These are phyloP conservation scores for Lasiosphaeria miniovina DNA, from an alignment of 495 filamentous ascomycete species.

Conservation along the genomic window DNA sequence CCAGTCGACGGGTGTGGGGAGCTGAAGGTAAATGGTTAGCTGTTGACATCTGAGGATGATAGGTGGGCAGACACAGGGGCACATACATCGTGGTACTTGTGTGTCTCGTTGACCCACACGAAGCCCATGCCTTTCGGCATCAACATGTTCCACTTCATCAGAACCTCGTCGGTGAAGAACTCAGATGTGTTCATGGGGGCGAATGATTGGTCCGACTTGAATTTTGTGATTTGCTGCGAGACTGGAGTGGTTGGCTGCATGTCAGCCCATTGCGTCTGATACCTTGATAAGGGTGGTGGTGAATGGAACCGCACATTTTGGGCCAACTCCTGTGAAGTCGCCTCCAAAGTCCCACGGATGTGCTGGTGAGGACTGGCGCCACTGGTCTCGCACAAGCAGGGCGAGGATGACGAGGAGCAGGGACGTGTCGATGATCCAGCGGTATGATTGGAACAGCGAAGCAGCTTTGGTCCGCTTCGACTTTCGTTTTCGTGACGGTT, in stretches of 20 bases:
- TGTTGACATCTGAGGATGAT: too few relatives aligned
- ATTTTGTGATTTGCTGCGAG: slow-evolving; percentile 40
- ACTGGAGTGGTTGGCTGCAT: slow-evolving; percentile 21
- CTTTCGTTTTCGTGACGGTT: slow-evolving; percentile 18
- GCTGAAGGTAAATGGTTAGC: background rate
- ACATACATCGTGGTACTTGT: slow-evolving; percentile 39
- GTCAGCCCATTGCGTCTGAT: background rate
- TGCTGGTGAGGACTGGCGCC: slow-evolving; percentile 18
- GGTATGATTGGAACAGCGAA: slow-evolving; percentile 20
- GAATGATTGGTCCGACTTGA: slow-evolving; percentile 41
- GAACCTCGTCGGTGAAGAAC: slow-evolving; percentile 42
- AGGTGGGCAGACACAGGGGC: too few relatives aligned
- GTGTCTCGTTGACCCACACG: slow-evolving; percentile 44
- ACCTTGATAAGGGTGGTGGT: slow-evolving; percentile 1
- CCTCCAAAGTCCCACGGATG: slow-evolving; percentile 37
- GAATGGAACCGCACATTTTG: slow-evolving; percentile 2
- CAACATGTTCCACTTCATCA: slow-evolving; percentile 43
- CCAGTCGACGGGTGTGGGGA: slow-evolving; percentile 45
- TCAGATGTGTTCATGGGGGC: slow-evolving; percentile 46
- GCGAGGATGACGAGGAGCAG: slow-evolving; percentile 35
- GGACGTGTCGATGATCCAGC: slow-evolving; percentile 36
- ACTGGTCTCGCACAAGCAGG: slow-evolving; percentile 33
- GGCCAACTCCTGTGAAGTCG: slow-evolving; percentile 40
- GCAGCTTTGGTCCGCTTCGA: slow-evolving; percentile 12
- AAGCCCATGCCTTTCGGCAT: slow-evolving; percentile 50